A percentile compares a stretch with the other conserved stretches of the same genome.
These are phyloP conservation scores for Geoglossum cookeanum DNA, from an alignment of 2,329 filamentous ascomycete genomes.

Conservation along the genomic window DNA sequence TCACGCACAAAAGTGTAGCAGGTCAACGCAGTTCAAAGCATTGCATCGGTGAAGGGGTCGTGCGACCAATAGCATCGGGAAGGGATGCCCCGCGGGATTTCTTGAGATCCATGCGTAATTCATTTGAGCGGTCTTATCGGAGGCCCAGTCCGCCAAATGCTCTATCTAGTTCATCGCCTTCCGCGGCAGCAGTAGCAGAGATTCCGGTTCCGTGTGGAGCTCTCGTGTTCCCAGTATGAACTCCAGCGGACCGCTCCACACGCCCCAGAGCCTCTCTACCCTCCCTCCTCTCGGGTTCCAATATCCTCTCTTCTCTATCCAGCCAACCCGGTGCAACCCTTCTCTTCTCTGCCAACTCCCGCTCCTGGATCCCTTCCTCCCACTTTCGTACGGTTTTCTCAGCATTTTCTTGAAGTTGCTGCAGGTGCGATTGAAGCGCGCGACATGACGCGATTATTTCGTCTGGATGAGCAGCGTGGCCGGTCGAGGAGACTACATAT, in stretches of 20 bases:
- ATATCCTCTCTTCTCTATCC: slow-evolving; percentile 49
- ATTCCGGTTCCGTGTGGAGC: slow-evolving; percentile 7
- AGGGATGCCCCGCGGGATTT: background rate
- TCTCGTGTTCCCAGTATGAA: background rate
- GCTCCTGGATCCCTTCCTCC: slow-evolving; percentile 42
- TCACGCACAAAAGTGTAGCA: background rate
- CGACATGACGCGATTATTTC: slow-evolving; percentile 70
- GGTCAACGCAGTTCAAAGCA: background rate
- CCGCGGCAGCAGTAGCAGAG: slow-evolving; percentile 27
- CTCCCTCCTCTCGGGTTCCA: slow-evolving; percentile 42
- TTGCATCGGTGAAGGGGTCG: background rate
- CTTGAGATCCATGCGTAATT: background rate
- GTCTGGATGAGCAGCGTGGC: slow-evolving; percentile 69
- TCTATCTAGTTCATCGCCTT: slow-evolving; percentile 37
- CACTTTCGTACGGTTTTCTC: slow-evolving; percentile 48
- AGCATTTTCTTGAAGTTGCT: slow-evolving; percentile 47
- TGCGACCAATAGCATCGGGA: background rate
- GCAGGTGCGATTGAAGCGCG: slow-evolving; percentile 57
- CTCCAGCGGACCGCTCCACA: slow-evolving; percentile 8
- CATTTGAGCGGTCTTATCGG: slow-evolving; percentile 15
- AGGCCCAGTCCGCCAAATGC: slow-evolving; percentile 34
- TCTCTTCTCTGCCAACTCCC: slow-evolving; percentile 62
- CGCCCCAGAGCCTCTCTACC: slow-evolving; percentile 3
- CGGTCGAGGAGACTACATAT: slow-evolving; percentile 62
- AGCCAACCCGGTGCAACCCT: slow-evolving; percentile 64